Base-by-base conservation (phyloP, 306 rosid genomes). In the Psophocarpus tetragonolobus region DNA sequence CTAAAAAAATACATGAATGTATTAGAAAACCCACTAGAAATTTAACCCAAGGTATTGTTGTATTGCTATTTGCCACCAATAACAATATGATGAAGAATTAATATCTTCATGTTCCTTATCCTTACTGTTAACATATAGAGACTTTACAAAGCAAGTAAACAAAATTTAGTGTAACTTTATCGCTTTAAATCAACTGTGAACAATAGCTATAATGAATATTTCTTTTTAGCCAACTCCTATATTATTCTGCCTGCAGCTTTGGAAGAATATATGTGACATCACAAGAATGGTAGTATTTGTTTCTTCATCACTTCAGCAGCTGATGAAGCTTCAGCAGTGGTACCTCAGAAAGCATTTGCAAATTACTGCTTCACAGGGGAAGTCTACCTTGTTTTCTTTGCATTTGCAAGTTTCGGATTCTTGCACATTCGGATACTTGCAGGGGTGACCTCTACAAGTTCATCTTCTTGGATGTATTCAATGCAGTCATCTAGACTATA, bases 401-500 rank as follows among this genome's bases (percentile, higher is more conserved):
- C 10, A 20, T 89, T 90, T 23, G 87, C 5, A n/a, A 91, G 4
- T 85, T 88, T 95, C 0, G 97, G 93, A 83, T 92, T 95, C 84
- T 95, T 95, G 91, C 90, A 85, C 94, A 95, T 95, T 69, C 97
- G 87, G 75, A 95, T 92, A 68, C 91, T 86, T 27, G 29, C 48
- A 0, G 97, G 99, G 63, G 97, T 92, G 77, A 91, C 96, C 83
- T 92, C 99, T 7, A 92, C 99, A 20, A 88, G 83, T 81, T 95
- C 99, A 73, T 95, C 99, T 88, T 95, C 97, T 88, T 92, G 97
- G 67, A 95, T 92, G 95, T 95, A 95, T 82, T 95, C 98, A 30
- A 95, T 95, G 88, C 98, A 92, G 84, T 95, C 98, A 62, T 92
- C 98, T 77, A 92, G 83, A 87, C 98, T 95, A 77, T 87, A 95